phyloP scores from a whole-genome alignment of 805 yeast genomes.

The Candida tammaniensis region DNA sequence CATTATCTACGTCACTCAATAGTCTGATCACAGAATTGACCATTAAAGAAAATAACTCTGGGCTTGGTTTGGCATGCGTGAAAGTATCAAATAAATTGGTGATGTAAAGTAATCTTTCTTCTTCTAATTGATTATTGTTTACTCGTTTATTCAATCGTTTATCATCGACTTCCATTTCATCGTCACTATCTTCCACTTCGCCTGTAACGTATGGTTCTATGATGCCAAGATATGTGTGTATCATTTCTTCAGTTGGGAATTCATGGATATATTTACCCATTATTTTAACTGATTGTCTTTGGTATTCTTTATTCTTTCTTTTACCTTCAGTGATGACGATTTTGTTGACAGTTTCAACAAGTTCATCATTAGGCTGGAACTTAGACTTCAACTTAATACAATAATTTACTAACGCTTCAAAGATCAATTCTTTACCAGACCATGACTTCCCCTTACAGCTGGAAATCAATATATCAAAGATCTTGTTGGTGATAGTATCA shows the following conservation, averaged over 20 bases:
- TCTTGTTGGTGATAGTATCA: constrained; percentile 15
- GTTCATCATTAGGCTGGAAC: constrained; percentile 16
- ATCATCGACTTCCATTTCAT: constrained; percentile 22
- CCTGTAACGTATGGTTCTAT: constrained; percentile 35
- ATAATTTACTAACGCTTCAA: constrained; percentile 66
- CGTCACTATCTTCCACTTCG: constrained; percentile 30
- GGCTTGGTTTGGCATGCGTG: constrained; percentile 9
- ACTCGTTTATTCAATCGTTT: constrained; percentile 7
- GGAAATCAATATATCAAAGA: constrained; percentile 54
- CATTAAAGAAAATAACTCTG: constrained; percentile 24
- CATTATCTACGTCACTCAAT: constrained; percentile 14
- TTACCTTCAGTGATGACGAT: constrained; percentile 58
- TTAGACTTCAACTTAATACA: constrained; percentile 44
- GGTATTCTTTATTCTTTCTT: constrained; percentile 65
- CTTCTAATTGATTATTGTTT: constrained; percentile 39
- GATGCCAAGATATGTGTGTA: constrained; percentile 35
- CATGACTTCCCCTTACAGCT: constrained; percentile 79
- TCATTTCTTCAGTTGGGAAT: constrained; percentile 34
- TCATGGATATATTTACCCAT: constrained; percentile 49
- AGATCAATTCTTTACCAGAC: constrained; percentile 79
- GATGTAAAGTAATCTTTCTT: constrained; percentile 37
- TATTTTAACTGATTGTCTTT: constrained; percentile 49
- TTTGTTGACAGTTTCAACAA: constrained; percentile 38
- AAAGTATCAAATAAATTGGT: constrained; percentile 34
- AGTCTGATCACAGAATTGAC: constrained; percentile 16